Evolutionary conservation across 1,139 yeast species (phyloP).

Genomic region (Zygosaccharomyces pseudobailii): DNA sequence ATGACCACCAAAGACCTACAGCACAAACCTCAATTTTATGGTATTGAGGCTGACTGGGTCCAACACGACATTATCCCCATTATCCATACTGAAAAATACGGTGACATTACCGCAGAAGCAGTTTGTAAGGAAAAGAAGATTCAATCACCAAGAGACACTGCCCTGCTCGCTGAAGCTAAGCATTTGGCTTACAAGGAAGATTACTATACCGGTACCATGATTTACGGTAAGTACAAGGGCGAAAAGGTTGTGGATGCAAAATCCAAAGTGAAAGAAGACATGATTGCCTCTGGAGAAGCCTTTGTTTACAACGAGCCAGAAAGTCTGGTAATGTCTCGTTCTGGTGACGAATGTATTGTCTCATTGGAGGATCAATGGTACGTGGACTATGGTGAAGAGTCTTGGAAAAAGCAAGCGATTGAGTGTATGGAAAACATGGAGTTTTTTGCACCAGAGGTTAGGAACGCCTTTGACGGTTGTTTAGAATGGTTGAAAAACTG

Average conservation of each 20-base stretch:
- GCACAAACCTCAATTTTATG: conserved; percentile 88
- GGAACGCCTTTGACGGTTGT: conserved; percentile 90
- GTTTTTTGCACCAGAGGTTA: conserved; percentile 77
- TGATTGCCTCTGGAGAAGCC: conserved; percentile 73
- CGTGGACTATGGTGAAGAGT: conserved; percentile 93
- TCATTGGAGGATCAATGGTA: conserved; percentile 99
- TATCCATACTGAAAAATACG: conserved; percentile 77
- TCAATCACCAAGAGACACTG: conserved; percentile 88
- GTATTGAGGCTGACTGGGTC: conserved; percentile 85
- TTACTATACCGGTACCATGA: conserved; percentile 82
- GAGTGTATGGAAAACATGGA: conserved; percentile 77
- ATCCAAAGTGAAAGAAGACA: conserved; percentile 76
- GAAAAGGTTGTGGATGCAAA: conserved; percentile 89
- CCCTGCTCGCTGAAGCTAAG: conserved; percentile 85
- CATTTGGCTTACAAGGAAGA: conserved; percentile 96
- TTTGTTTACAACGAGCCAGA: conserved; percentile 95
- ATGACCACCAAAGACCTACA: conserved; percentile 78
- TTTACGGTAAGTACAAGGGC: conserved; percentile 78
- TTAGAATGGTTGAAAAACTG: conserved; percentile 96
- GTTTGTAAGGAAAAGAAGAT: conserved; percentile 85
- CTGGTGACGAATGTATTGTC: conserved; percentile 95
- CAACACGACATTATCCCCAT: conserved; percentile 66
- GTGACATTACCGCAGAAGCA: conserved; percentile 81
- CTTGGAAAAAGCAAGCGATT: conserved; percentile 82
- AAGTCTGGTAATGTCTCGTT: conserved; percentile 80